Percentiles rank a stretch among this genome's conserved stretches.
Conservation (phyloP, 257 asterid species). For the Salvia hispanica region DNA sequence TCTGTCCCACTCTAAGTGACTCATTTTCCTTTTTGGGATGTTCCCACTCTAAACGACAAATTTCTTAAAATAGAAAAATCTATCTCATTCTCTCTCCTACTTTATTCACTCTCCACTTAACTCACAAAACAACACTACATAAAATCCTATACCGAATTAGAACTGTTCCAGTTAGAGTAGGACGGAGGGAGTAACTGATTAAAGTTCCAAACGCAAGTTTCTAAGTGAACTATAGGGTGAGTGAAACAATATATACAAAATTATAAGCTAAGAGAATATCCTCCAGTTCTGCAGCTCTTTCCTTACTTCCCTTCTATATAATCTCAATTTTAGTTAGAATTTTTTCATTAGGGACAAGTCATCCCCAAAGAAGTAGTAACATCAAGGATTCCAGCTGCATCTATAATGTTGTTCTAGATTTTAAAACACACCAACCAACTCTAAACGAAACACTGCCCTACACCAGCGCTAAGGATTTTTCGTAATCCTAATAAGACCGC, state of each 20-base stretch:
- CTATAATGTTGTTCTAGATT: background rate
- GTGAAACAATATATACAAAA: background rate
- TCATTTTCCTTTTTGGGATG: too few species aligned
- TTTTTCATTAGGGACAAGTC: background rate
- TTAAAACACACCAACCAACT: too few species aligned
- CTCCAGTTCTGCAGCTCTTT: background rate
- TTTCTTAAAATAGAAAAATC: too few species aligned
- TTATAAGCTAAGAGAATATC: background rate
- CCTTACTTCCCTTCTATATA: background rate
- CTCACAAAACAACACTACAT: too few species aligned
- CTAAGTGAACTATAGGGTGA: background rate
- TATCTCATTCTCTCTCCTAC: too few species aligned
- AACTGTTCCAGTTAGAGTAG: too few species aligned
- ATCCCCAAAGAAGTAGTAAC: background rate
- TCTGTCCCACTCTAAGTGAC: too few species aligned
- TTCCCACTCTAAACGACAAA: too few species aligned
- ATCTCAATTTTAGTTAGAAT: background rate
- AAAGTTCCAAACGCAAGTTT: too few species aligned
- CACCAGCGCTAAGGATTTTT: background rate
- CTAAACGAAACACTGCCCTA: background rate
- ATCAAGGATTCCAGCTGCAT: background rate
- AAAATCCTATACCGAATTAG: too few species aligned
- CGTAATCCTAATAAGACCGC: background rate
- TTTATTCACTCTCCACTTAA: too few species aligned
- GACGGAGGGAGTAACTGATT: too few species aligned